These are phyloP conservation scores for Aspergillus sojae DNA, from an alignment of 2,329 filamentous ascomycete species.

Conservation along the genomic window DNA sequence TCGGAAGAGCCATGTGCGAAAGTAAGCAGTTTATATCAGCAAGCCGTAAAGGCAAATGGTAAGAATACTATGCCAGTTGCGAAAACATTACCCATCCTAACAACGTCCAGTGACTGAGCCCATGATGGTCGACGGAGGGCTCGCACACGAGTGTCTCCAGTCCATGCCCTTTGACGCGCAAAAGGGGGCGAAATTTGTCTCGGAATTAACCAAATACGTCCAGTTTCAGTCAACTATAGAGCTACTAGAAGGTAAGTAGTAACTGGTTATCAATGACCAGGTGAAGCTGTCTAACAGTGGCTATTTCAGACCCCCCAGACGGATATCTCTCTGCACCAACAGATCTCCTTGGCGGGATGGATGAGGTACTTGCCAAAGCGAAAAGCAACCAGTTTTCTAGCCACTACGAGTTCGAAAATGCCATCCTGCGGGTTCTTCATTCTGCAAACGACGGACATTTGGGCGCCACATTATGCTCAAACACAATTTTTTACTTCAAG, in stretches of 20 bases:
- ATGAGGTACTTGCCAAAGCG: not conserved
- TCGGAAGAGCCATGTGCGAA: not conserved
- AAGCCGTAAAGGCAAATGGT: not conserved
- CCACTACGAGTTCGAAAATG: not conserved
- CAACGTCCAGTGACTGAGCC: not conserved
- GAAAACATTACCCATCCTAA: not conserved
- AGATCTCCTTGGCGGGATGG: not conserved
- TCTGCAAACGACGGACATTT: not conserved
- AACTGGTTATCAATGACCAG: not conserved
- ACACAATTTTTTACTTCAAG: not conserved
- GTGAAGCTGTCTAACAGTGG: not conserved
- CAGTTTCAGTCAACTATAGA: not conserved
- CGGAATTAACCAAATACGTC: not conserved
- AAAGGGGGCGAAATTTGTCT: not conserved
- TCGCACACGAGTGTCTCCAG: not conserved
- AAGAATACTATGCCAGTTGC: not conserved
- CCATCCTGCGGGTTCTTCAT: not conserved
- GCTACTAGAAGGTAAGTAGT: not conserved
- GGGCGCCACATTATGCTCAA: not conserved
- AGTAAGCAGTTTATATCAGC: not conserved
- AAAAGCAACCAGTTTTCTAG: not conserved
- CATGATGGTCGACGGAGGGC: not conserved
- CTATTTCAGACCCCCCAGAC: not conserved
- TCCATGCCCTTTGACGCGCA: not conserved
- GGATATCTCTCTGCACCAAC: not conserved